phyloP scores from a whole-genome alignment of 139 green algal genomes.

The Micromonas commoda region DNA sequence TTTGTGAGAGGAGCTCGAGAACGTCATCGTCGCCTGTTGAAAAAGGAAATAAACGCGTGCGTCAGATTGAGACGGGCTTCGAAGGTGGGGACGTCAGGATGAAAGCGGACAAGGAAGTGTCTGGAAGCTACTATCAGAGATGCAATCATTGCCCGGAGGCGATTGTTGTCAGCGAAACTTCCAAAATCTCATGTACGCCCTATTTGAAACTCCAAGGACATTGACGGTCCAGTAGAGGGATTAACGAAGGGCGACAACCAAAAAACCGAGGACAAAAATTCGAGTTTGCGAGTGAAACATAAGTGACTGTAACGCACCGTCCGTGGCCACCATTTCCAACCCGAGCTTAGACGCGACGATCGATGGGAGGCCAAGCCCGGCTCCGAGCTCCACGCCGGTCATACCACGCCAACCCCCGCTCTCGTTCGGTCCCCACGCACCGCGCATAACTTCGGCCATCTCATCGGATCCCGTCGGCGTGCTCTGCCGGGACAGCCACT shows the following conservation, averaged over 20 bases:
- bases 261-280: no score
- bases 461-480: background rate
- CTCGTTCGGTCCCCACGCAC: background rate
- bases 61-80: background rate
- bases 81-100: background rate
- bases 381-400: slow-evolving; percentile 28
- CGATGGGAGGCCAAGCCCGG: slow-evolving; percentile 28
- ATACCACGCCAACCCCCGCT: background rate
- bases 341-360: slow-evolving; percentile 26
- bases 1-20: slow-evolving; percentile 7
- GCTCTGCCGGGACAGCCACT: slow-evolving; percentile 14
- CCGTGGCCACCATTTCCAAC: slow-evolving; percentile 22
- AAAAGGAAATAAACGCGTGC: background rate
- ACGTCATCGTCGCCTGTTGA: slow-evolving; percentile 20
- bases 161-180: slow-evolving; percentile 25
- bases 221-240: slow-evolving; percentile 14
- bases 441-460: background rate
- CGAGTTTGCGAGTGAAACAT: no score
- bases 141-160: slow-evolving; percentile 4
- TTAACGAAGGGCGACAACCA: background rate
- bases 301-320: slow-evolving; percentile 6
- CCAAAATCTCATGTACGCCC: slow-evolving; percentile 12
- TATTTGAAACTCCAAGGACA: slow-evolving; percentile 24
- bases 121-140: slow-evolving; percentile 25
- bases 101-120: slow-evolving; percentile 14